Base-by-base conservation (phyloP, 2,329 filamentous ascomycete species). In the Nemania sp. region DNA sequence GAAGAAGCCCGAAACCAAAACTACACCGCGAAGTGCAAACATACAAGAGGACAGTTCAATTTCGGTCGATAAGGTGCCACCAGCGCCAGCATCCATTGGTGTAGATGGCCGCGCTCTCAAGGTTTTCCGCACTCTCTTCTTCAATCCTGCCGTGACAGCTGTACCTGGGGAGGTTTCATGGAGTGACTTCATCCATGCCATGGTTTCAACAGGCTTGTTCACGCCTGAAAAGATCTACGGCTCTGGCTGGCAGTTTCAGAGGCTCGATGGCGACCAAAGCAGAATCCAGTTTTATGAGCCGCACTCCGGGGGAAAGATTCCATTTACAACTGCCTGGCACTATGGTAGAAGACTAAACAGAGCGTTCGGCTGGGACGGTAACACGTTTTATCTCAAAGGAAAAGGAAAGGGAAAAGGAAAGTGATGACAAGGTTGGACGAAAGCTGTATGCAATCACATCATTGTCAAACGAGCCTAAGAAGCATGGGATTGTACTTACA, bases 201-300 rank as follows among this genome's bases (percentile, higher is more conserved):
- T 87, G 79, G 63, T 66, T 0, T 74, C 74, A 0, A 75, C 76
- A 0, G 85, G 83, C 2, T 20, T 47, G 0, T 86, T 88, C 54
- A 60, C 67, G 0, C 77, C 78, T 0, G 74, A 84, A 71, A 87
- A 88, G 71, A 75, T 87, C 0, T 85, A 86, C 60, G 83, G 84
- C 0, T 87, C 82, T 1, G 81, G 81, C 0, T 88, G 86, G 86
- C 81, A 86, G 11, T 88, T 88, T 62, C 76, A 74, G 15, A 69
- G 69, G 4, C 60, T 78, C 18, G 76, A 80, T 54, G 74, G 79
- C 0, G 73, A 79, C 20, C 25, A 25, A 40, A 71, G 79, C 3
- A 79, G 77, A 21, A 87, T 88, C 34, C 81, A 85, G 55, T 84
- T 87, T 62, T 83, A 88, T 63, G 83, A 87, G 67, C 85, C 85